Percentiles rank a stretch among this genome's conserved stretches.
Conservation (phyloP, 257 asterid species). For the Nicotiana undulata region DNA sequence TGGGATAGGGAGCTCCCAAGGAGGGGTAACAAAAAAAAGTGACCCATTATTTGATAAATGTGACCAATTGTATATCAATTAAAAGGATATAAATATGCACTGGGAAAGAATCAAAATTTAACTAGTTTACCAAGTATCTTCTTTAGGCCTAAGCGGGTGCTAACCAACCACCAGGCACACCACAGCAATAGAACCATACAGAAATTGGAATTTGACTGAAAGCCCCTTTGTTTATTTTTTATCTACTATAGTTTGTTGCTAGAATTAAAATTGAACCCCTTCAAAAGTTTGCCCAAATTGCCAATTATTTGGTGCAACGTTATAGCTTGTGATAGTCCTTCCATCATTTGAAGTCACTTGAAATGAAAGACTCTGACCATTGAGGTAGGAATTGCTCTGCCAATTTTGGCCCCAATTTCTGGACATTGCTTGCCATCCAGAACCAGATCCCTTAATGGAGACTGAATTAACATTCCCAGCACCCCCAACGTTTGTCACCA, state of each 20-base stretch:
- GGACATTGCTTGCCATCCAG: constrained; percentile 52
- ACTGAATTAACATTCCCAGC: constrained; percentile 53
- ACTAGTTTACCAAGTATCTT: neutral
- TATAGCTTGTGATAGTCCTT: constrained; percentile 35
- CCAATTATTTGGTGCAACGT: constrained; percentile 38
- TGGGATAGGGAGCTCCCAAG: too few relatives aligned
- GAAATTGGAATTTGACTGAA: neutral
- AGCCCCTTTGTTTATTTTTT: neutral
- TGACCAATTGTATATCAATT: neutral
- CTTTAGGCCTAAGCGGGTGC: neutral
- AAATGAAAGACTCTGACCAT: constrained; percentile 12
- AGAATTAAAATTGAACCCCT: constrained; percentile 40
- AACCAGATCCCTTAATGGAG: constrained; percentile 40
- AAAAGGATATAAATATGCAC: neutral
- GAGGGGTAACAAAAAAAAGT: neutral
- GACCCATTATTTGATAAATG: neutral
- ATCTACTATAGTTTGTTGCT: neutral
- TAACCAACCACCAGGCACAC: neutral
- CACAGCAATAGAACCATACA: neutral
- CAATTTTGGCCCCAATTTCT: constrained; percentile 70
- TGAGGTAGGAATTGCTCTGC: constrained; percentile 51
- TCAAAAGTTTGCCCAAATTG: constrained; percentile 54
- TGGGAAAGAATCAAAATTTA: neutral
- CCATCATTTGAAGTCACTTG: constrained; percentile 51
- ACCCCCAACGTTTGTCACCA: constrained; percentile 48